Evolutionary conservation across 75 land plant genomes (phyloP).

Genomic region (Pinus tabuliformis): DNA sequence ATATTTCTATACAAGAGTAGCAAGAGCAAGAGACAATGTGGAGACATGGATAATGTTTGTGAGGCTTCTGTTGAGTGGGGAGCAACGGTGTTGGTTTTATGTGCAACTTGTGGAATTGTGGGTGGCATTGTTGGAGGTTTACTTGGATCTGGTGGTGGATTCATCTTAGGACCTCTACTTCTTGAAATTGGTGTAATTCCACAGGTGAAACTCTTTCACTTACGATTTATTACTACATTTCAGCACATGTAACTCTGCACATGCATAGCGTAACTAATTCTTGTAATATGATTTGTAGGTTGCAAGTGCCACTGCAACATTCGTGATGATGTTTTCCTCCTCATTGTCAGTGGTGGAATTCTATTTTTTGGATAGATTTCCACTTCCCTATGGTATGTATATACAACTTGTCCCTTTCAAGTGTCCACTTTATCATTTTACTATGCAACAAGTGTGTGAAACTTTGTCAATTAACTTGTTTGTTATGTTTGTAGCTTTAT

Average conservation of each 20-base stretch:
- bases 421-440: neutral
- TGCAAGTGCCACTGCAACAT: conserved; percentile 82
- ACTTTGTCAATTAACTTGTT: neutral
- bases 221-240: neutral
- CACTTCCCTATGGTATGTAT: conserved; percentile 65
- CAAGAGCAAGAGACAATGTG: conserved; percentile 42
- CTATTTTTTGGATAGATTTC: conserved; percentile 83
- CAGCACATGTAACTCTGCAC: neutral
- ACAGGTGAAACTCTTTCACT: conserved; percentile 33
- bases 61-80: conserved; percentile 63
- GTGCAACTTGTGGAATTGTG: conserved; percentile 67
- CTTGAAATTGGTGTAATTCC: conserved; percentile 89
- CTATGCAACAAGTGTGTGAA: neutral
- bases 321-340: conserved; percentile 92
- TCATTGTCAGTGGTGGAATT: conserved; percentile 85
- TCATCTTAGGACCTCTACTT: conserved; percentile 81
- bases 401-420: neutral
- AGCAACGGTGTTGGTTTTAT: conserved; percentile 29
- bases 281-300: conserved; percentile 32
- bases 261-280: neutral
- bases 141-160: conserved; percentile 89
- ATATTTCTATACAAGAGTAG: conserved; percentile 39
- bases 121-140: conserved; percentile 89
- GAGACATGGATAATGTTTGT: conserved; percentile 43
- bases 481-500: conserved; percentile 57